A percentile compares a stretch with the other conserved stretches of the same genome.
phyloP scores from a whole-genome alignment of 2,329 filamentous ascomycete genomes.

The Cadophora luteo-olivacea region DNA sequence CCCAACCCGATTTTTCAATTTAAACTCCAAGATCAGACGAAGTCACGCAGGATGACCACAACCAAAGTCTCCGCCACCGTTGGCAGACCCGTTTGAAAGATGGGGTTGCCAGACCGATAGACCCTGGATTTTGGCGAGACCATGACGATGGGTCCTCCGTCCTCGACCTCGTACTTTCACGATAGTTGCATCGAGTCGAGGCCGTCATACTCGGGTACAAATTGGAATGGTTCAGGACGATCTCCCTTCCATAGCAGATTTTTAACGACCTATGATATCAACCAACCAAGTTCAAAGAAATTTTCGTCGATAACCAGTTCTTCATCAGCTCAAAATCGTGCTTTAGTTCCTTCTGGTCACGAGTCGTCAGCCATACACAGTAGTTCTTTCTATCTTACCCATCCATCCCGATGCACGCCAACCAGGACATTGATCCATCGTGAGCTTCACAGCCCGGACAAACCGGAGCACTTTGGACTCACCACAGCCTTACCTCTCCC shows the following conservation, averaged over 20 bases:
- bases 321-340: background rate
- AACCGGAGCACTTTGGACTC: background rate
- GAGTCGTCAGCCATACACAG: background rate
- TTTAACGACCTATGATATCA: background rate
- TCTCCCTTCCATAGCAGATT: background rate
- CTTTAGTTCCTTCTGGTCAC: background rate
- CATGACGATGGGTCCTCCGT: background rate
- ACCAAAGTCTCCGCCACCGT: background rate
- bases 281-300: background rate
- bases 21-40: constrained; percentile 6
- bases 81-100: constrained; percentile 10
- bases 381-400: background rate
- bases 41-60: background rate
- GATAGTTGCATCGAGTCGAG: constrained; percentile 1
- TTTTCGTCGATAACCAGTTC: background rate
- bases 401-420: constrained; percentile 7
- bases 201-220: constrained; percentile 3
- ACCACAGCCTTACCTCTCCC: constrained; percentile 4
- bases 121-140: constrained; percentile 1
- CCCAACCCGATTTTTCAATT: constrained; percentile 1
- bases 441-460: constrained; percentile 8
- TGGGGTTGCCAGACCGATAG: background rate
- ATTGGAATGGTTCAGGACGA: constrained; percentile 6
- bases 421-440: constrained; percentile 1
- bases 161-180: background rate